Percentiles rank a stretch among this genome's conserved stretches.
Conservation (phyloP, 345 rosid species). For the Pseudoturritis turrita region DNA sequence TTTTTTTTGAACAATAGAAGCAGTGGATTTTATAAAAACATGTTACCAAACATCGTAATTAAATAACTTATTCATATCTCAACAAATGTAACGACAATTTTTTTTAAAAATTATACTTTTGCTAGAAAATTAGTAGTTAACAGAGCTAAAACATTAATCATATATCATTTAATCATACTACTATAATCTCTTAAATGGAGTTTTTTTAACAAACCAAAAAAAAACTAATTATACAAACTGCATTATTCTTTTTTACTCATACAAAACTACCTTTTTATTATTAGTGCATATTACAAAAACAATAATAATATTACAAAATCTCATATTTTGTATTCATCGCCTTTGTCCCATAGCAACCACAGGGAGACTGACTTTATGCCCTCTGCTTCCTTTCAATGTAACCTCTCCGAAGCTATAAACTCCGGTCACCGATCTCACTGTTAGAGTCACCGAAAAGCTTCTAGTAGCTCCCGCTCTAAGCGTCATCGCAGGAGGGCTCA, state of each 20-base stretch:
- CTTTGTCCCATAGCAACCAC: slow-evolving; percentile 77
- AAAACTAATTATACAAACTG: slow-evolving; percentile 28
- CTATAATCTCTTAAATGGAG: not conserved
- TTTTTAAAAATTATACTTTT: not conserved
- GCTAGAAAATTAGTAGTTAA: not conserved
- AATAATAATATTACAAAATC: slow-evolving; percentile 37
- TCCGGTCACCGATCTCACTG: slow-evolving; percentile 61
- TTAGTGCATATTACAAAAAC: slow-evolving; percentile 43
- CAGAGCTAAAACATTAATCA: not conserved
- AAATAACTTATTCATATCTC: too few species aligned
- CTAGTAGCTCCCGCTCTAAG: slow-evolving; percentile 60
- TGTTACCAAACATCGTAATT: too few species aligned
- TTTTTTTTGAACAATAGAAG: too few species aligned
- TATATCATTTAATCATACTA: not conserved
- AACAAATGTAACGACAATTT: not conserved
- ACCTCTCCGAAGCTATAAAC: slow-evolving; percentile 81
- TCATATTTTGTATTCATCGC: slow-evolving; percentile 40
- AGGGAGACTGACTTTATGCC: slow-evolving; percentile 83
- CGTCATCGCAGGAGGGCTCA: slow-evolving; percentile 85
- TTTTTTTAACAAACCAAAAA: not conserved
- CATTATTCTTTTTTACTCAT: slow-evolving; percentile 2
- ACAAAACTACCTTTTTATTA: slow-evolving; percentile 36
- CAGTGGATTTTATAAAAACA: too few species aligned
- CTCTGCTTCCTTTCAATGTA: slow-evolving; percentile 85
- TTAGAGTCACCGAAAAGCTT: slow-evolving; percentile 60